Conservation (phyloP, 495 filamentous ascomycete genomes). For the Neurospora sp. region DNA sequence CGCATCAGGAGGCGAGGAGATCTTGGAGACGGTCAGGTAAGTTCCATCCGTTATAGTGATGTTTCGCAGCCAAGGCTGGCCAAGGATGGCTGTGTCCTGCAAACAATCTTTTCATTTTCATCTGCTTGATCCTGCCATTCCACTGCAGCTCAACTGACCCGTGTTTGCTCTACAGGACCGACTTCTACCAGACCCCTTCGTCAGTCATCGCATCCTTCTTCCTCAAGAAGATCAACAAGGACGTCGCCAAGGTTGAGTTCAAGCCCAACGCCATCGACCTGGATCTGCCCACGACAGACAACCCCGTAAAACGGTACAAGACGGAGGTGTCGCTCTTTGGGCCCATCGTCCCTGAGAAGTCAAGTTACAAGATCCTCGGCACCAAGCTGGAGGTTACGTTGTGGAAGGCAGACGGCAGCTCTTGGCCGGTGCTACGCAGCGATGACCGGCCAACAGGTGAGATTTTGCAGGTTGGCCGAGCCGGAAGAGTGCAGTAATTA, state of each 20-base stretch:
- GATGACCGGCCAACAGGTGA: slow-evolving; percentile 70
- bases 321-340: slow-evolving; percentile 66
- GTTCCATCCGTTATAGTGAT: slow-evolving; percentile 3
- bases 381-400: slow-evolving; percentile 89
- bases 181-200: slow-evolving; percentile 88
- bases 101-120: slow-evolving; percentile 7
- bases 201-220: slow-evolving; percentile 87
- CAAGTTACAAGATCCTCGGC: slow-evolving; percentile 76
- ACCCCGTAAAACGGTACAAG: slow-evolving; percentile 63
- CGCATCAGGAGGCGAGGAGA: slow-evolving; percentile 42
- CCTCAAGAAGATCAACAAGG: slow-evolving; percentile 92
- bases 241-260: slow-evolving; percentile 61
- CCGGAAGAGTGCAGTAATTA: slow-evolving; percentile 50
- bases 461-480: slow-evolving; percentile 73
- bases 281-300: slow-evolving; percentile 74
- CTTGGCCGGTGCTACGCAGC: slow-evolving; percentile 84
- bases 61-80: slow-evolving; percentile 19
- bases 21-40: slow-evolving; percentile 62
- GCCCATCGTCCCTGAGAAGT: slow-evolving; percentile 60
- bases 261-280: slow-evolving; percentile 47
- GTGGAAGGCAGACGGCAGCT: slow-evolving; percentile 67
- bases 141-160: slow-evolving; percentile 7
- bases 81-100: slow-evolving; percentile 24
- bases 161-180: slow-evolving; percentile 44
- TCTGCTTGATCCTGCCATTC: slow-evolving; percentile 2